Conservation (phyloP, 495 filamentous ascomycete genomes). For the Halenospora varia region DNA sequence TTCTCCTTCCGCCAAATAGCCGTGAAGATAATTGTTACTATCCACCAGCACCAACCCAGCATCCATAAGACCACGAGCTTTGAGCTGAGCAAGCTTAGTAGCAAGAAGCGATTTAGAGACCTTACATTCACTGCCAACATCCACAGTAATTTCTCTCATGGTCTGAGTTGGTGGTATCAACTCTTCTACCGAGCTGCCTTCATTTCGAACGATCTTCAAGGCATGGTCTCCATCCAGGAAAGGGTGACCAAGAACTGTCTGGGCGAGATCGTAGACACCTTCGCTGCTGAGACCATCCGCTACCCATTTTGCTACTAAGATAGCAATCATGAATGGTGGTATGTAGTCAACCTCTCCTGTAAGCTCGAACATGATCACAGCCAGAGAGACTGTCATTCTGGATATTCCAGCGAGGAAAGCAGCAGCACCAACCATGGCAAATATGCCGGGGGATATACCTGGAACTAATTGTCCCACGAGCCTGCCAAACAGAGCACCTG, state of each 20-base stretch:
- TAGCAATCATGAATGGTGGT: conserved; percentile 54
- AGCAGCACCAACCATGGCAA: conserved; percentile 57
- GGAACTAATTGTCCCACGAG: conserved; percentile 47
- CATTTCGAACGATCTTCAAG: conserved; percentile 34
- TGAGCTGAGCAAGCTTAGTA: conserved; percentile 41
- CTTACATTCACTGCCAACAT: conserved; percentile 37
- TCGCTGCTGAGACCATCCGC: conserved; percentile 49
- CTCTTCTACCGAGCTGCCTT: conserved; percentile 35
- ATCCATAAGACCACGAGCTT: conserved; percentile 48
- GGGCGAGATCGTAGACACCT: conserved; percentile 53
- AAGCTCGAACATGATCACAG: conserved; percentile 56
- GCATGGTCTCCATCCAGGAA: conserved; percentile 51
- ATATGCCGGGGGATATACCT: conserved; percentile 50
- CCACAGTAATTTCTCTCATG: conserved; percentile 52
- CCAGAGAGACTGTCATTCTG: conserved; percentile 55
- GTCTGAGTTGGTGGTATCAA: conserved; percentile 49
- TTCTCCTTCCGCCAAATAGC: conserved; percentile 51
- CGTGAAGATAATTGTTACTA: conserved; percentile 40
- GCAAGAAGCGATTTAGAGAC: conserved; percentile 38
- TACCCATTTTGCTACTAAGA: conserved; percentile 55
- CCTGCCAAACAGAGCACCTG: conserved; percentile 52
- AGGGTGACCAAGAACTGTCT: conserved; percentile 51
- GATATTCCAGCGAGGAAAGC: conserved; percentile 55
- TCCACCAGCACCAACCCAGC: conserved; percentile 53
- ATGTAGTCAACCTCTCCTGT: conserved; percentile 45